A percentile compares a stretch with the other conserved stretches of the same genome.
Evolutionary conservation across 495 filamentous ascomycete species (phyloP).

Genomic region (Tuber calosporum): DNA sequence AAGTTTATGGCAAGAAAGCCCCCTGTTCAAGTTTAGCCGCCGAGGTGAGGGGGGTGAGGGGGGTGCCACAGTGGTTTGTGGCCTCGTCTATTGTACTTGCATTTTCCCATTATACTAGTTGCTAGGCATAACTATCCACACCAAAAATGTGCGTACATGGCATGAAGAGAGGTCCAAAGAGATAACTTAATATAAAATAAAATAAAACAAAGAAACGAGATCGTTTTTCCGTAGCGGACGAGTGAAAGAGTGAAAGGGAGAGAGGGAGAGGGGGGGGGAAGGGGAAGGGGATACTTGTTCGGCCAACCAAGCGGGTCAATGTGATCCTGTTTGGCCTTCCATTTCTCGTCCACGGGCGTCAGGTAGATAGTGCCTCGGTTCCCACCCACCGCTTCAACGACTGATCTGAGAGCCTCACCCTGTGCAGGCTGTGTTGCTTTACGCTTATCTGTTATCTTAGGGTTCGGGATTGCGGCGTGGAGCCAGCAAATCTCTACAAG

Average conservation of each 20-base stretch:
- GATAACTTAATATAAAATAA: neutral
- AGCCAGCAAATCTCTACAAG: slow-evolving; percentile 15
- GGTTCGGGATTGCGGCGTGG: neutral
- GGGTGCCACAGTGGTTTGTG: too few relatives aligned
- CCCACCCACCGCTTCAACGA: neutral
- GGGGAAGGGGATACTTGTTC: neutral
- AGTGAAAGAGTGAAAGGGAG: neutral
- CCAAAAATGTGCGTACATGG: neutral
- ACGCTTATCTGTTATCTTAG: neutral
- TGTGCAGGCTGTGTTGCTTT: neutral
- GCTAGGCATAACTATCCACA: neutral
- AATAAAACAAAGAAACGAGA: neutral
- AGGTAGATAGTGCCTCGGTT: neutral
- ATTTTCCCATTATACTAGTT: neutral
- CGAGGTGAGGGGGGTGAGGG: too few relatives aligned
- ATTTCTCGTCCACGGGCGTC: neutral
- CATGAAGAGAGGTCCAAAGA: neutral
- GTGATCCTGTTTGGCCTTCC: neutral
- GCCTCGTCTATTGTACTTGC: neutral
- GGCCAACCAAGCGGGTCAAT: neutral
- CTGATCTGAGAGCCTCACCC: neutral
- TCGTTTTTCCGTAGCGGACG: neutral
- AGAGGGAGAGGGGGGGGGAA: neutral
- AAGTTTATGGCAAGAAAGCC: too few relatives aligned
- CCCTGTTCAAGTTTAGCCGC: too few relatives aligned